Conservation (phyloP, 2,329 filamentous ascomycete genomes). For the Aspergillus neoniger region DNA sequence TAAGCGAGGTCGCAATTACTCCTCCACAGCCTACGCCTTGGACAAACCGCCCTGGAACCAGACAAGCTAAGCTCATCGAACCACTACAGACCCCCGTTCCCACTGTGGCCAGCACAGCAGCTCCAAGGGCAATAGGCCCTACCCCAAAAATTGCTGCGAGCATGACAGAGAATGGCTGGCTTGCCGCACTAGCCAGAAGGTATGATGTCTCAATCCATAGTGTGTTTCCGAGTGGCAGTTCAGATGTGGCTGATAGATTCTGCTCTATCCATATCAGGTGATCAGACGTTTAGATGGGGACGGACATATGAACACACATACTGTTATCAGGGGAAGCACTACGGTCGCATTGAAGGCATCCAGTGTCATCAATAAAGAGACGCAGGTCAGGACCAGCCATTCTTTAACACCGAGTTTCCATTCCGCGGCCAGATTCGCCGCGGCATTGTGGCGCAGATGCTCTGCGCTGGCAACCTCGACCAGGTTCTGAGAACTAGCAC, state of each 20-base stretch:
- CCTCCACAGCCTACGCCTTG: conserved; percentile 53
- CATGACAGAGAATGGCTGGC: conserved; percentile 34
- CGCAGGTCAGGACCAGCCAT: conserved; percentile 44
- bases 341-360: conserved; percentile 54
- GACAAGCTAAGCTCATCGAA: conserved; percentile 37
- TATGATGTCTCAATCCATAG: conserved; percentile 56
- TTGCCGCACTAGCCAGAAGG: conserved; percentile 40
- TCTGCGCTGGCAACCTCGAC: conserved; percentile 9
- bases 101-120: conserved; percentile 49
- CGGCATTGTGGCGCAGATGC: conserved; percentile 13
- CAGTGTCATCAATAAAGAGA: conserved; percentile 51
- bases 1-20: conserved; percentile 44
- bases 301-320: conserved; percentile 26
- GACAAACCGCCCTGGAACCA: conserved; percentile 47
- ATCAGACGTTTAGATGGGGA: neutral
- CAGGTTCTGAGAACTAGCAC: conserved; percentile 12
- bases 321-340: conserved; percentile 49
- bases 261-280: conserved; percentile 23
- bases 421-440: conserved; percentile 13
- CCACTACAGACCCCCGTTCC: conserved; percentile 50
- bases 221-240: conserved; percentile 37
- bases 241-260: conserved; percentile 40
- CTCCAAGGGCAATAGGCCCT: conserved; percentile 46
- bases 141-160: conserved; percentile 48
- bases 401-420: conserved; percentile 46